Evolutionary conservation across 129 eudicot genomes (phyloP), one percentile per base, ranked within the genome.

Genomic region (Scalesia atractyloides): DNA sequence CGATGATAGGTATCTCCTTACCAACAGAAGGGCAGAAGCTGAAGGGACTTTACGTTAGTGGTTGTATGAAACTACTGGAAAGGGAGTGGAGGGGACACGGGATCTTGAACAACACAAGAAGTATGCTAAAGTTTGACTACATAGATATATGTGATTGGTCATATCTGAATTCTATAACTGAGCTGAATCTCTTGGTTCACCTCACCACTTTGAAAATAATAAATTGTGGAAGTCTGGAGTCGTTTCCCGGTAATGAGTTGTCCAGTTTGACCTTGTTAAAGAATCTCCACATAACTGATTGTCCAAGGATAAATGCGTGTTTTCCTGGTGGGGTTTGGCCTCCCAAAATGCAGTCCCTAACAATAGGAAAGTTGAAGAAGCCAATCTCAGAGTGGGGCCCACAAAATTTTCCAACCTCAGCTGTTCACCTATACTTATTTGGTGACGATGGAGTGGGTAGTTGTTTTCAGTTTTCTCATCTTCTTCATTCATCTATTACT

Each of bases 271-370:
- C 64, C 12, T 59, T 2, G 5, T 53, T 77, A 18, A 43, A 4
- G 57, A 0, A 5, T 6, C 9, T 77, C 6, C 1, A 13, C 0
- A 77, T 69, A 69, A 7, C 4, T 6, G 2, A 49, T 34, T 77
- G 76, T 77, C 30, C 61, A 58, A 15, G 26, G 48, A 20, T 69
- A 48, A 57, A 69, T 64, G 57, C 30, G 15, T 77, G 12, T 14
- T 77, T 68, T 69, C 75, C 81, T 49, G 30, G 50, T 63, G 70
- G 81, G 43, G 9, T 64, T 60, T 77, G 75, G 81, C 81, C 81
- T 68, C 76, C 70, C 0, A 69, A 77, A 7, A 22, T 77, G 62
- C 20, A 15, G 18, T 30, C 18, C 7, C 57, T 69, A 22, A 7
- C 4, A 13, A 72, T 59, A 22, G 68, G 76, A 24, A 5, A 50